Conservation (phyloP, 352 stramenopile genomes). For the Phytopythium litorale region DNA sequence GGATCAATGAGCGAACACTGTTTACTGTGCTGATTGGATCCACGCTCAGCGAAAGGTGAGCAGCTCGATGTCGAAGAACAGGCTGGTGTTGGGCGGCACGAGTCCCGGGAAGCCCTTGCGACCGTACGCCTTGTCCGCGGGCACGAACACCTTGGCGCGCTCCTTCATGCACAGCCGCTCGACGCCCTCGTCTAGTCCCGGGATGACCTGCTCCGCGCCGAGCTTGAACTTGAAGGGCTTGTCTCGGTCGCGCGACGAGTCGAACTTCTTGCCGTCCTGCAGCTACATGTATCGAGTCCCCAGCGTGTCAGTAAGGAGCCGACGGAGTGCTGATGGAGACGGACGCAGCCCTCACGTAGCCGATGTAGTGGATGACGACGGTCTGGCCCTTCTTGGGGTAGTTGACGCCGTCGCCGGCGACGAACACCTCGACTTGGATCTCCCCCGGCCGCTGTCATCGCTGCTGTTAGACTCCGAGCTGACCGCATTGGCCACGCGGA, state of each 20-base stretch:
- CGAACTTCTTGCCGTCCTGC: constrained; percentile 72
- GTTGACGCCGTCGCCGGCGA: constrained; percentile 88
- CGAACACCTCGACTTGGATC: constrained; percentile 87
- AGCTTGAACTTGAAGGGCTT: constrained; percentile 91
- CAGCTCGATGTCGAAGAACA: constrained; percentile 92
- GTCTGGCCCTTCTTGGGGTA: constrained; percentile 87
- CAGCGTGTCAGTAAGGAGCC: not conserved
- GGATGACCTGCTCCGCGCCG: constrained; percentile 86
- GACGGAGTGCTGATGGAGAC: not conserved
- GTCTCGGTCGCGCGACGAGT: constrained; percentile 67
- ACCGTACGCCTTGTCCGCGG: constrained; percentile 82
- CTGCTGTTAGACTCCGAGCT: not conserved
- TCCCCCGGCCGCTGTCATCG: constrained; percentile 45
- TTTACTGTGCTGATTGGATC: not conserved
- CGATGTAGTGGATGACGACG: constrained; percentile 87
- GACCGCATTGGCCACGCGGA: not conserved
- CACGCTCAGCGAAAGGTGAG: constrained; percentile 63
- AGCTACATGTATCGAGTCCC: constrained; percentile 22
- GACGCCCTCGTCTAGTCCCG: constrained; percentile 80
- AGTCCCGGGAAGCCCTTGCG: constrained; percentile 80
- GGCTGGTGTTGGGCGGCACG: constrained; percentile 90
- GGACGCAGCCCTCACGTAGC: constrained; percentile 46
- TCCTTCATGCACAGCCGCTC: constrained; percentile 84
- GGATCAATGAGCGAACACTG: not conserved
- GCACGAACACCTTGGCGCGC: constrained; percentile 84